Evolutionary conservation across 2,329 filamentous ascomycete species (phyloP).

Genomic region (Aspergillus amoenus): DNA sequence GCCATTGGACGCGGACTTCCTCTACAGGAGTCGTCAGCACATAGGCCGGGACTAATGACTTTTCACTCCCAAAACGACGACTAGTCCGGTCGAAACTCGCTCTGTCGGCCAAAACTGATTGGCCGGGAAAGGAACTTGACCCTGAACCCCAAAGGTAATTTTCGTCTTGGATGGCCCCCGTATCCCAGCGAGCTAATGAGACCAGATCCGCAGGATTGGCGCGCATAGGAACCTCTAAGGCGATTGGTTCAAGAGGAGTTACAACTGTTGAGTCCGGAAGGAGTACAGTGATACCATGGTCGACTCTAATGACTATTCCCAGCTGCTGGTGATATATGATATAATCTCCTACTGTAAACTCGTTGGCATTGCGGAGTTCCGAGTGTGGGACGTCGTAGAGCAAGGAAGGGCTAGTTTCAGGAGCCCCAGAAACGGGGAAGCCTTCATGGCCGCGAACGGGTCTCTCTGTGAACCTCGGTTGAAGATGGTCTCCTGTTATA

Average conservation of each 20-base stretch:
- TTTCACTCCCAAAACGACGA: conserved; percentile 55
- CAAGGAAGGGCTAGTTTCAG: conserved; percentile 17
- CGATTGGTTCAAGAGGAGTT: conserved; percentile 48
- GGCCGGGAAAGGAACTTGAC: conserved; percentile 27
- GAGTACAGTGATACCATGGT: conserved; percentile 51
- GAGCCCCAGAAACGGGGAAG: not conserved
- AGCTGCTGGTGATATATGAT: conserved; percentile 58
- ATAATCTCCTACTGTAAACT: conserved; percentile 51
- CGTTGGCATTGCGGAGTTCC: conserved; percentile 47
- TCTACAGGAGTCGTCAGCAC: conserved; percentile 52
- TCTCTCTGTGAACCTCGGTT: conserved; percentile 21
- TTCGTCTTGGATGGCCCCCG: conserved; percentile 1
- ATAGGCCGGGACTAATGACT: conserved; percentile 52
- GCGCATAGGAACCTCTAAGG: conserved; percentile 41
- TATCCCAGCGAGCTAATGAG: not conserved
- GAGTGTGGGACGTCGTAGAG: conserved; percentile 44
- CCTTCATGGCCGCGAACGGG: not conserved
- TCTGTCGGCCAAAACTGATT: conserved; percentile 53
- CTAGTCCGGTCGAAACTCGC: conserved; percentile 51
- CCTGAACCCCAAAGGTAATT: conserved; percentile 11
- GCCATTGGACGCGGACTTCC: conserved; percentile 53
- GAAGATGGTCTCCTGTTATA: conserved; percentile 22
- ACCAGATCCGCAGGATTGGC: conserved; percentile 23
- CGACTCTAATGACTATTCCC: conserved; percentile 52
- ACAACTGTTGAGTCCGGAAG: conserved; percentile 56